A percentile compares a stretch with the other conserved stretches of the same genome.
Evolutionary conservation across 2,329 filamentous ascomycete genomes (phyloP).

Genomic region (Tolypocladium paradoxum): DNA sequence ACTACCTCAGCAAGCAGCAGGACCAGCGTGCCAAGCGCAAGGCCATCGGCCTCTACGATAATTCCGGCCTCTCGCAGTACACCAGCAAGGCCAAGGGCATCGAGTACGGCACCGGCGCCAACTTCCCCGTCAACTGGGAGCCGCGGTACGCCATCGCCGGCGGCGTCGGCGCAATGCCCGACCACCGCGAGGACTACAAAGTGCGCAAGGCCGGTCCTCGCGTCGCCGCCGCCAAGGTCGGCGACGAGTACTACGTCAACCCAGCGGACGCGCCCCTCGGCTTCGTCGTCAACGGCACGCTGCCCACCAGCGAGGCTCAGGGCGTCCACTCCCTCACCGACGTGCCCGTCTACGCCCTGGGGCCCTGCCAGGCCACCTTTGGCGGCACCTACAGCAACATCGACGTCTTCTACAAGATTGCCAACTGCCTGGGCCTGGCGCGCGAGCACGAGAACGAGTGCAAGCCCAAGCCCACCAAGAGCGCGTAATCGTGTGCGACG

Average conservation of each 20-base stretch:
- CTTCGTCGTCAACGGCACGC: conserved; percentile 65
- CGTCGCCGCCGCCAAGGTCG: conserved; percentile 43
- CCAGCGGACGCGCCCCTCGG: conserved; percentile 55
- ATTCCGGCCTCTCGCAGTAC: conserved; percentile 70
- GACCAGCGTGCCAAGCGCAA: conserved; percentile 62
- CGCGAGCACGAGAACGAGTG: conserved; percentile 12
- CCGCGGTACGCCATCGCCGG: conserved; percentile 71
- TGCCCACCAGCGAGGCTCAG: conserved; percentile 50
- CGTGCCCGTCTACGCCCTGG: conserved; percentile 67
- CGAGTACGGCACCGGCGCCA: conserved; percentile 59
- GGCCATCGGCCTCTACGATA: conserved; percentile 62
- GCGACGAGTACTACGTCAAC: conserved; percentile 54
- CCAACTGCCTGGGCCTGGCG: conserved; percentile 51
- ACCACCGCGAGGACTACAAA: conserved; percentile 65
- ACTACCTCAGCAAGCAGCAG: conserved; percentile 57
- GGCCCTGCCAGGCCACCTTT: conserved; percentile 69
- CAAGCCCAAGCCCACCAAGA: conserved; percentile 8
- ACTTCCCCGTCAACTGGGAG: conserved; percentile 79
- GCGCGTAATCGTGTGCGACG: neutral
- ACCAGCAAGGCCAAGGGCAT: conserved; percentile 45
- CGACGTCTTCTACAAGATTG: conserved; percentile 67
- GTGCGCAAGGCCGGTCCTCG: conserved; percentile 59
- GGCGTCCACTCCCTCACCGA: conserved; percentile 72
- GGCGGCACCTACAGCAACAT: conserved; percentile 60
- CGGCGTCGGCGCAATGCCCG: conserved; percentile 61